These are phyloP conservation scores for Aulographum hederae DNA, from an alignment of 2,329 filamentous ascomycete genomes.

Conservation along the genomic window DNA sequence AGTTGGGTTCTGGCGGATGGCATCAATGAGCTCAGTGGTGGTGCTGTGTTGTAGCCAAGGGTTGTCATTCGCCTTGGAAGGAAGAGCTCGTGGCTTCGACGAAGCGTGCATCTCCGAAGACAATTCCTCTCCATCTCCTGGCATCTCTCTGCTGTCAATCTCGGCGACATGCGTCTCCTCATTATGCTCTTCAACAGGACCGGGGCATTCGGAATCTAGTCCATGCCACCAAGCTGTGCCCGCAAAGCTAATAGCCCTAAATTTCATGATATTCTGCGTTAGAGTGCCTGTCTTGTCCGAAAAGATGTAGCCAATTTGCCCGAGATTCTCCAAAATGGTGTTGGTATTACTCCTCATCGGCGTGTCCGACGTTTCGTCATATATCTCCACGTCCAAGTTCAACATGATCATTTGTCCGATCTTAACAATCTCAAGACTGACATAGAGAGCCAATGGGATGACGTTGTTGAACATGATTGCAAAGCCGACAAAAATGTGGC, in stretches of 20 bases:
- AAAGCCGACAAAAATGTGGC: constrained; percentile 66
- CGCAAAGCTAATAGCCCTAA: constrained; percentile 68
- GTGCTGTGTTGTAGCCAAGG: too few species aligned
- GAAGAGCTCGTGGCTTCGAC: background rate
- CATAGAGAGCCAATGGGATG: constrained; percentile 79
- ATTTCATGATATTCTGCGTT: constrained; percentile 80
- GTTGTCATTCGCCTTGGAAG: background rate
- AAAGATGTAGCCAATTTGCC: constrained; percentile 67
- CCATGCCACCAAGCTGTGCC: constrained; percentile 70
- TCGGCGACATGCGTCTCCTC: constrained; percentile 30
- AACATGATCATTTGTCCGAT: constrained; percentile 57
- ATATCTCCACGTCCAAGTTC: constrained; percentile 66
- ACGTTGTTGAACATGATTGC: constrained; percentile 92
- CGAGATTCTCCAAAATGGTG: constrained; percentile 74
- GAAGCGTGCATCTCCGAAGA: background rate
- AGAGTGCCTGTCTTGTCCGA: constrained; percentile 83
- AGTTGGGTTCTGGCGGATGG: background rate
- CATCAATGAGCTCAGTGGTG: background rate
- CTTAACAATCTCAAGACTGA: constrained; percentile 87
- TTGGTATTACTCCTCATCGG: constrained; percentile 73
- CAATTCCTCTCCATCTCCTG: background rate
- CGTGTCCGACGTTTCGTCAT: constrained; percentile 60
- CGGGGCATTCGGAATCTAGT: constrained; percentile 27
- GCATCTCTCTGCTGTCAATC: background rate
- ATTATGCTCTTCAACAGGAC: constrained; percentile 29